These are phyloP conservation scores for Penicillium odoratum DNA, from an alignment of 495 filamentous ascomycete genomes.

Conservation along the genomic window DNA sequence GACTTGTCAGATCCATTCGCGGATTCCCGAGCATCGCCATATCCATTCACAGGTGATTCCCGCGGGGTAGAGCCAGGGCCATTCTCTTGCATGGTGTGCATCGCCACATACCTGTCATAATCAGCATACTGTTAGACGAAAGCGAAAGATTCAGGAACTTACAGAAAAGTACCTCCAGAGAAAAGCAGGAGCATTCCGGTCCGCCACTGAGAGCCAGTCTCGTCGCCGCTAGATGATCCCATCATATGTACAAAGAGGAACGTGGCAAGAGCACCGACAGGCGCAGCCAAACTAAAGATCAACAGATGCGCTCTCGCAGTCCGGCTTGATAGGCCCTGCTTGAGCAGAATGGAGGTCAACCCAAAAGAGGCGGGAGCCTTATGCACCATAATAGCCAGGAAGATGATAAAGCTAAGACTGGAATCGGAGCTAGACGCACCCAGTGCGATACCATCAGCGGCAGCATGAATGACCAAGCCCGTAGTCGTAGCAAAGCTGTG, in stretches of 20 bases:
- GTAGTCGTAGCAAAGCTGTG: constrained; percentile 73
- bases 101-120: constrained; percentile 79
- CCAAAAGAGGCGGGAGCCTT: constrained; percentile 97
- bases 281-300: constrained; percentile 88
- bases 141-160: constrained; percentile 36
- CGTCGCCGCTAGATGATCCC: constrained; percentile 50
- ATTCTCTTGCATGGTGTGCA: constrained; percentile 96
- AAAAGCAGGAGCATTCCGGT: constrained; percentile 91
- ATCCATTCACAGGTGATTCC: constrained; percentile 62
- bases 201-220: constrained; percentile 69
- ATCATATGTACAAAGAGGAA: constrained; percentile 75
- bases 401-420: constrained; percentile 83
- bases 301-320: constrained; percentile 81
- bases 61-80: constrained; percentile 50
- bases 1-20: constrained; percentile 43
- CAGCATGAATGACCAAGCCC: constrained; percentile 93
- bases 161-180: constrained; percentile 94
- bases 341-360: constrained; percentile 81
- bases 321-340: constrained; percentile 84
- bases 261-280: constrained; percentile 79
- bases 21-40: constrained; percentile 54
- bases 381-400: constrained; percentile 94
- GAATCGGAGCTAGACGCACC: constrained; percentile 78
- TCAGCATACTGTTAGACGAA: constrained; percentile 15
- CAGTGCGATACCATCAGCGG: constrained; percentile 94